Evolutionary conservation across 345 rosid genomes (phyloP).

Genomic region (Populus tremula): DNA sequence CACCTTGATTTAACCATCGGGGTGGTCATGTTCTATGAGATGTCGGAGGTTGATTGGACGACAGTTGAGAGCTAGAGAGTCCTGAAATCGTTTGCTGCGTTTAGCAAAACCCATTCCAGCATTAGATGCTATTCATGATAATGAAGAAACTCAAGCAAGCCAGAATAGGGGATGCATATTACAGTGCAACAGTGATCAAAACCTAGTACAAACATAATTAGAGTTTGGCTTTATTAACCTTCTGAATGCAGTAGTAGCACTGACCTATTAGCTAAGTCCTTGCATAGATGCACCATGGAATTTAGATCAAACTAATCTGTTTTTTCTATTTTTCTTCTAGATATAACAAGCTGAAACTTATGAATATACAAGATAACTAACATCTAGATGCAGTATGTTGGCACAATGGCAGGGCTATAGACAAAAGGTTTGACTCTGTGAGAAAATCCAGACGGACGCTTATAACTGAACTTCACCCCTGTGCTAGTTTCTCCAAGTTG

Average conservation of each 20-base stretch:
- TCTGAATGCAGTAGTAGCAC: neutral
- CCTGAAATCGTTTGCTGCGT: neutral
- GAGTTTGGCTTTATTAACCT: neutral
- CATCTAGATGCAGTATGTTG: conserved; percentile 58
- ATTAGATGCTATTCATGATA: neutral
- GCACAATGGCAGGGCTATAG: conserved; percentile 52
- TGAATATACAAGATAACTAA: neutral
- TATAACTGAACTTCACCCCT: conserved; percentile 78
- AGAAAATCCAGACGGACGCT: conserved; percentile 71
- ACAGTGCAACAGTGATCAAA: neutral
- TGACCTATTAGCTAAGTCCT: neutral
- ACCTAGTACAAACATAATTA: neutral
- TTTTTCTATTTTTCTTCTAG: neutral
- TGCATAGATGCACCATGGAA: neutral
- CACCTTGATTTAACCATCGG: too few species aligned
- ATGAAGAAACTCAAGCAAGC: neutral
- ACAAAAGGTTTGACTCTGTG: conserved; percentile 71
- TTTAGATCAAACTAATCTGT: neutral
- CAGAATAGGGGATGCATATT: neutral
- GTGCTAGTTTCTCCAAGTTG: conserved; percentile 51
- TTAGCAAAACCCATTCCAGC: too few species aligned
- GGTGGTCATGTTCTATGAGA: too few species aligned
- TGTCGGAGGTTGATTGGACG: too few species aligned
- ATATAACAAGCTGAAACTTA: neutral
- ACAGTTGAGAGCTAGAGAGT: neutral